Percentiles rank a stretch among this genome's conserved stretches.
These are phyloP conservation scores for Cercospora zeae-maydis DNA, from an alignment of 2,329 filamentous ascomycete genomes.

Conservation along the genomic window DNA sequence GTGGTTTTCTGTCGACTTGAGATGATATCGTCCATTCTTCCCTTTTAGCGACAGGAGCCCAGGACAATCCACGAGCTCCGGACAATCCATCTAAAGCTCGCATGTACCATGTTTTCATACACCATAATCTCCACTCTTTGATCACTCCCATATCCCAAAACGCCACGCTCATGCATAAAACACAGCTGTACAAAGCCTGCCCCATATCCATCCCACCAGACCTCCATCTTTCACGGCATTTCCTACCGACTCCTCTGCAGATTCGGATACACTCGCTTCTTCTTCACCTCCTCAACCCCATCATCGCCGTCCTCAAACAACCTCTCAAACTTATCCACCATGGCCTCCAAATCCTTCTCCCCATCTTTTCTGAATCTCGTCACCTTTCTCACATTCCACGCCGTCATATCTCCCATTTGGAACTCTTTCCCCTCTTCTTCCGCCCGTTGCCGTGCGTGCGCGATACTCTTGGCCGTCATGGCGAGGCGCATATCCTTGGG, in stretches of 20 bases:
- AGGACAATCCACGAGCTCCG: too few relatives aligned
- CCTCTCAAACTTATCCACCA: slow-evolving; percentile 48
- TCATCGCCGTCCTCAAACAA: slow-evolving; percentile 35
- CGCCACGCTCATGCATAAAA: neutral
- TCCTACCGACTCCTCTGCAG: slow-evolving; percentile 11
- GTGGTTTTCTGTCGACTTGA: too few relatives aligned
- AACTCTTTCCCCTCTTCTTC: slow-evolving; percentile 48
- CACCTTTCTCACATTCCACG: slow-evolving; percentile 77
- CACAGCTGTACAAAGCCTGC: neutral
- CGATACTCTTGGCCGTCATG: slow-evolving; percentile 82
- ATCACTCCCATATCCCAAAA: neutral
- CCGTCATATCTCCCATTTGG: slow-evolving; percentile 66
- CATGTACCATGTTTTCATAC: neutral
- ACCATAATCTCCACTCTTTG: neutral
- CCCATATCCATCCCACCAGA: neutral
- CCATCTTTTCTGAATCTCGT: slow-evolving; percentile 69
- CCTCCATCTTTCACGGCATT: accelerated
- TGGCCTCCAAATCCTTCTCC: slow-evolving; percentile 61
- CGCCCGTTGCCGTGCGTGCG: slow-evolving; percentile 43
- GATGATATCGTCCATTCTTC: too few relatives aligned
- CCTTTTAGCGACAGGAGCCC: too few relatives aligned
- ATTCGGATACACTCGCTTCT: slow-evolving; percentile 37
- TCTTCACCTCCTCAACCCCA: slow-evolving; percentile 34
- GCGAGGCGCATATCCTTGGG: slow-evolving; percentile 92
- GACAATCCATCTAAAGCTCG: too few relatives aligned